A percentile compares a stretch with the other conserved stretches of the same genome.
Conservation (phyloP, 306 rosid species). For the Vigna trinervia region DNA sequence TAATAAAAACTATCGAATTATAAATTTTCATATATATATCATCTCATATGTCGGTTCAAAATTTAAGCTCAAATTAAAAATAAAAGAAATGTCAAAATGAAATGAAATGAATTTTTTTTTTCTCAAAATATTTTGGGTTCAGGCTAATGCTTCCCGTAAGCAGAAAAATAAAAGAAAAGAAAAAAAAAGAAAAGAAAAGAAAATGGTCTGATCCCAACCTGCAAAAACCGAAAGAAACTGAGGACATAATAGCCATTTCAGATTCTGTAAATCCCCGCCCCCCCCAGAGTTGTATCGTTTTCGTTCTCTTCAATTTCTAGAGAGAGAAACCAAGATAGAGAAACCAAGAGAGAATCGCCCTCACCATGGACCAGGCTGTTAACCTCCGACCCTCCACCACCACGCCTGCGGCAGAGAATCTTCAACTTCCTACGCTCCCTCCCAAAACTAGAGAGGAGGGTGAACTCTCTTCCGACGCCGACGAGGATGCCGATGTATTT, state of each 20-base stretch:
- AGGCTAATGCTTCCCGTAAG: too few species aligned
- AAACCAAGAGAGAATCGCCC: conserved; percentile 9
- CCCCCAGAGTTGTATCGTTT: conserved; percentile 30
- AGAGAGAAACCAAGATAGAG: conserved; percentile 27
- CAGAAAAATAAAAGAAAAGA: too few species aligned
- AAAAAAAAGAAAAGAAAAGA: neutral
- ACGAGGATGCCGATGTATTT: conserved; percentile 50
- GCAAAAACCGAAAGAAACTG: neutral
- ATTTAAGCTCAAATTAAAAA: too few species aligned
- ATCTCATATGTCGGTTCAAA: too few species aligned
- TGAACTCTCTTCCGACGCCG: conserved; percentile 77
- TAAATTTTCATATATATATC: too few species aligned
- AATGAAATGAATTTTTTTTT: too few species aligned
- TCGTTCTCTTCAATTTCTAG: neutral
- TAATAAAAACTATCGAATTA: too few species aligned
- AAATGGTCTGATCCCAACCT: neutral
- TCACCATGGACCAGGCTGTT: conserved; percentile 46
- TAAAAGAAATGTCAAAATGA: too few species aligned
- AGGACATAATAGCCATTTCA: neutral
- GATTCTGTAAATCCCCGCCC: conserved; percentile 11
- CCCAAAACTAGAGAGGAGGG: conserved; percentile 81
- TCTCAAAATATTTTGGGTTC: too few species aligned
- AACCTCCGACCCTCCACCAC: conserved; percentile 43
- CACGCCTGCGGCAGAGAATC: conserved; percentile 41
- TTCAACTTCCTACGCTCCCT: conserved; percentile 37